phyloP scores from a whole-genome alignment of 1,139 yeast genomes.

The Diutina pseudorugosa region DNA sequence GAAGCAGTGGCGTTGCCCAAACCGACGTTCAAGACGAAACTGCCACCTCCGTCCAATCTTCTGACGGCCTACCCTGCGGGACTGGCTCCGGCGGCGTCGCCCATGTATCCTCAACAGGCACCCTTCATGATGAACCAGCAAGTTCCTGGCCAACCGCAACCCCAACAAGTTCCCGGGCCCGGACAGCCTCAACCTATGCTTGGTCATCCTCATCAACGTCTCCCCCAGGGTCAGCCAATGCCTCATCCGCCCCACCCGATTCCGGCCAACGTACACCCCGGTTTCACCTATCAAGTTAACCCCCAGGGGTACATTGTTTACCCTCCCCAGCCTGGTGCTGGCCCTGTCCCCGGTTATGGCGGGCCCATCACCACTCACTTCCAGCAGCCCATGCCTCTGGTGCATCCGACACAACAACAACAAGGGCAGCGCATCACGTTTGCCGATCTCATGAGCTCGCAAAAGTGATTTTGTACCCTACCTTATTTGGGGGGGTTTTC shows the following conservation, averaged over 20 bases:
- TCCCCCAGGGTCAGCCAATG: neutral
- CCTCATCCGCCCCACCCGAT: slow-evolving; percentile 5
- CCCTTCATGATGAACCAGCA: neutral
- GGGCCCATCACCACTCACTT: slow-evolving; percentile 1
- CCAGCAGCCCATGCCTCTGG: neutral
- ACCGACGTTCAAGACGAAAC: slow-evolving; percentile 30
- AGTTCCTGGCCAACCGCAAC: neutral
- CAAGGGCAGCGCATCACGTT: slow-evolving; percentile 29
- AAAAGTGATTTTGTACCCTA: slow-evolving; percentile 8
- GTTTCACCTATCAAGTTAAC: slow-evolving; percentile 20
- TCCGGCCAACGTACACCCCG: slow-evolving; percentile 11
- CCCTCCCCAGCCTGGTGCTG: slow-evolving; percentile 6
- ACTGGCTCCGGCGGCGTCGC: slow-evolving; percentile 2
- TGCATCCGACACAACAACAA: neutral
- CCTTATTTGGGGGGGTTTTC: neutral
- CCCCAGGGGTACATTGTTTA: slow-evolving; percentile 22
- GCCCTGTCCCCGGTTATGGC: neutral
- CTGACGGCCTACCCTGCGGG: slow-evolving; percentile 19
- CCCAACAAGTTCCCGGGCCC: neutral
- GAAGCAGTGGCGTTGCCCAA: slow-evolving; percentile 45
- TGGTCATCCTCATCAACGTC: neutral
- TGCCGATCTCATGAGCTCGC: slow-evolving; percentile 28
- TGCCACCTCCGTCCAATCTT: slow-evolving; percentile 16
- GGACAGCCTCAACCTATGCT: neutral
- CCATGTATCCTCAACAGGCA: neutral